These are phyloP conservation scores for Micractinium conductrix DNA, from an alignment of 139 green algal genomes.

Conservation along the genomic window DNA sequence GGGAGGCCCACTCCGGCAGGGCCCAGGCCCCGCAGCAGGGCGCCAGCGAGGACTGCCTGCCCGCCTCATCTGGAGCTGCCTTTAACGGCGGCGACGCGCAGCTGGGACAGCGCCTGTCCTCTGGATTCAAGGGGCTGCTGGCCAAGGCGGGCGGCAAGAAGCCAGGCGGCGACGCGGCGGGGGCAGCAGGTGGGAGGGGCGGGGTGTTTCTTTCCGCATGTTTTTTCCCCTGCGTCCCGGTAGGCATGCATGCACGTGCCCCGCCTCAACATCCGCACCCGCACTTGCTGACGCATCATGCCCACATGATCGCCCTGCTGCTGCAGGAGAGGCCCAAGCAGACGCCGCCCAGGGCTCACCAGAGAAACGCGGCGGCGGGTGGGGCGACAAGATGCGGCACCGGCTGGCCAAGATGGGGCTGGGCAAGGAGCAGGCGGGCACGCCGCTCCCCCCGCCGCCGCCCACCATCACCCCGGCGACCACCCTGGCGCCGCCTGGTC, in stretches of 20 bases:
- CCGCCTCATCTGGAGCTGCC: background rate
- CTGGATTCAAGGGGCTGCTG: slow-evolving; percentile 15
- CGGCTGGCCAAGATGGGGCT: slow-evolving; percentile 8
- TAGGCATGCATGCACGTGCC: too few relatives aligned
- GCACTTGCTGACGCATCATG: too few relatives aligned
- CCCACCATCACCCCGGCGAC: background rate
- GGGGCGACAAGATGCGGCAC: slow-evolving; percentile 9
- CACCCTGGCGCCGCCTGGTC: background rate
- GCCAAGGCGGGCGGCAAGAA: background rate
- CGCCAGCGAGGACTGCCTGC: background rate
- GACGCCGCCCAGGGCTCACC: background rate
- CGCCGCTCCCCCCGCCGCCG: too few relatives aligned
- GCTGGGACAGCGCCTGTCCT: slow-evolving; percentile 21
- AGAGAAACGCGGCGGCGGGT: slow-evolving; percentile 6
- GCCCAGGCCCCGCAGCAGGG: background rate
- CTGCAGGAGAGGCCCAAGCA: background rate
- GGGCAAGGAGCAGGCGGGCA: background rate
- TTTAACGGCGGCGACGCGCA: background rate
- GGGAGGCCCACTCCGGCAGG: too few relatives aligned
- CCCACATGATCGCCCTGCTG: too few relatives aligned
- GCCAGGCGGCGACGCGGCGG: too few relatives aligned
- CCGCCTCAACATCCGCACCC: too few relatives aligned
- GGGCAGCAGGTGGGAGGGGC: too few relatives aligned
- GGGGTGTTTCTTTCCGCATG: too few relatives aligned
- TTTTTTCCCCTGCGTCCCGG: too few relatives aligned